phyloP scores from a whole-genome alignment of 805 yeast genomes.

The Nematodospora valgi region DNA sequence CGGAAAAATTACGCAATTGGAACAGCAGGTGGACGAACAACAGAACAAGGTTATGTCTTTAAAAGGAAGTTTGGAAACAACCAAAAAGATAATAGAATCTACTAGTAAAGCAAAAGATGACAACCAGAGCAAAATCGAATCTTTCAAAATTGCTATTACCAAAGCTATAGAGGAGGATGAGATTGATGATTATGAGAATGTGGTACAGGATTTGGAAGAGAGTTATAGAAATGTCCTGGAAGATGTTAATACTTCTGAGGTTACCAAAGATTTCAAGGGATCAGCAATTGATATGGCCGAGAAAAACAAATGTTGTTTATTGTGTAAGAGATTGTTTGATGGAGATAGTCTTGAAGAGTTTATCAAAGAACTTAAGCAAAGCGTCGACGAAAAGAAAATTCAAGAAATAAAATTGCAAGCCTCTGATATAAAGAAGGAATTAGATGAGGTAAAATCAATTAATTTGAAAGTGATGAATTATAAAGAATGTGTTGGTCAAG shows the following conservation, averaged over 20 bases:
- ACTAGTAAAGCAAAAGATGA: neutral
- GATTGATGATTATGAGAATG: slow-evolving; percentile 49
- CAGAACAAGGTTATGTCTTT: slow-evolving; percentile 4
- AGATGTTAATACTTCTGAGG: slow-evolving; percentile 63
- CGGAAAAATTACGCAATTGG: slow-evolving; percentile 7
- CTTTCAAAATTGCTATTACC: slow-evolving; percentile 16
- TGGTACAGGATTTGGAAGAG: slow-evolving; percentile 54
- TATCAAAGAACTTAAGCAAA: slow-evolving; percentile 23
- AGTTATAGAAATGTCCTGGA: slow-evolving; percentile 60
- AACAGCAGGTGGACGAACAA: slow-evolving; percentile 6
- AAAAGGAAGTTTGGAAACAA: slow-evolving; percentile 9
- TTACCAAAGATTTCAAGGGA: slow-evolving; percentile 65
- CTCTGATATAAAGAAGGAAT: slow-evolving; percentile 27
- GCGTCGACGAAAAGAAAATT: slow-evolving; percentile 25
- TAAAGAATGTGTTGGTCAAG: slow-evolving; percentile 18
- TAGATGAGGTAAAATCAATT: slow-evolving; percentile 27
- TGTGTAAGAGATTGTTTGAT: slow-evolving; percentile 70
- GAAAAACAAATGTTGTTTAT: slow-evolving; percentile 54
- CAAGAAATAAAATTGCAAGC: slow-evolving; percentile 28
- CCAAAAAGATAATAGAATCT: slow-evolving; percentile 3
- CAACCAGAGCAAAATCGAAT: slow-evolving; percentile 1
- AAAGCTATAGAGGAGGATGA: slow-evolving; percentile 29
- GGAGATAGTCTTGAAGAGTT: slow-evolving; percentile 30
- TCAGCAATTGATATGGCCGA: slow-evolving; percentile 67
- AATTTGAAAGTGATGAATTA: slow-evolving; percentile 24